Evolutionary conservation across 2,329 filamentous ascomycete genomes (phyloP), one percentile per base, ranked within the genome.

Genomic region (Lachnellula subtilissima): DNA sequence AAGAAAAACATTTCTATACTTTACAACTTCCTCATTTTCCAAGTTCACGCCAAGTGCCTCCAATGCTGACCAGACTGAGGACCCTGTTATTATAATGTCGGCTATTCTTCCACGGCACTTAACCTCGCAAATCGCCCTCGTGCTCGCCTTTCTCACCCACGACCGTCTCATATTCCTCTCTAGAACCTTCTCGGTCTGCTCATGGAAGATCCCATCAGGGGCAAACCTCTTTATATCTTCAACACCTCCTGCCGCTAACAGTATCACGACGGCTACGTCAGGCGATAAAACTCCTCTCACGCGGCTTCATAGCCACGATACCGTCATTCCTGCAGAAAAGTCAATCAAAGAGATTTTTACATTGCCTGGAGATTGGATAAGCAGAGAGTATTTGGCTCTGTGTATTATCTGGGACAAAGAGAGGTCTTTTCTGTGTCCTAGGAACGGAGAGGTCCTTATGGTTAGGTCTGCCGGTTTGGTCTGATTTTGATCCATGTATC

Each of bases 361-460:
- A 37, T 37, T 37, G 15, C 36, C 36, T 9, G 36, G 36, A 15
- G 36, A 37, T 15, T 37, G 36, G 36, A 37, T 37, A 37, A 37
- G 36, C 36, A 37, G 36, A 37, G 36, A 37, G 36, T 37, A 37
- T 37, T 37, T 37, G 15, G 36, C 36, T 37, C 15, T 37, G 15
- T 9, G 36, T 37, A 37, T 2, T 15, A 15, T 48, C 28, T 49
- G 23, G 47, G 28, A 32, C 22, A 28, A 28, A 7, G 48, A 50
- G 32, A 40, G 48, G 48, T 39, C 48, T 50, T 23, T 50, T 11
- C 36, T 50, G 8, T 50, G 48, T 40, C 48, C 48, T 3, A 50
- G 48, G 22, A 50, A 50, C 40, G 48, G 48, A 40, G 35, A 50
- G n/a, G 36, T 40, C 11, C 32, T 35, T 39, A 17, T 40, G 5